phyloP scores from a whole-genome alignment of 176 grass and related monocot genomes.

The Cenchrus purpureus region DNA sequence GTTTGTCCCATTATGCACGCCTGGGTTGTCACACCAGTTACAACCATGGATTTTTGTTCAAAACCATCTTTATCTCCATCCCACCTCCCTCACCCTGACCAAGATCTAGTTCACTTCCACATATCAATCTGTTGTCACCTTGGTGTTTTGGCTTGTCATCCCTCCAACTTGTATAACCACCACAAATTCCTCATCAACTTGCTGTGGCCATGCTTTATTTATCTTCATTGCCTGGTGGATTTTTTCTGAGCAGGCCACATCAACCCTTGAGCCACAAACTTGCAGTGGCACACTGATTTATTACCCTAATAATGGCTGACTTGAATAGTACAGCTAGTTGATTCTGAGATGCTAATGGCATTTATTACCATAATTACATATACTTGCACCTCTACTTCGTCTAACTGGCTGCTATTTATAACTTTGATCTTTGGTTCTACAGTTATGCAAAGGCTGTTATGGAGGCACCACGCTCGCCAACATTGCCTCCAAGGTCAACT shows the following conservation, averaged over 20 bases:
- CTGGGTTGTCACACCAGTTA: not conserved
- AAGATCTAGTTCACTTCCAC: too few relatives aligned
- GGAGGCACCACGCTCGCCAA: conserved; percentile 1
- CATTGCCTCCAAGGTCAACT: conserved; percentile 44
- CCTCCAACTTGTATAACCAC: too few relatives aligned
- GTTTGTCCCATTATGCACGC: not conserved
- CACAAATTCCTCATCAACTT: too few relatives aligned
- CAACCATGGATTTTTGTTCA: too few relatives aligned
- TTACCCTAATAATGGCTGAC: not conserved
- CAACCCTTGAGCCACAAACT: not conserved
- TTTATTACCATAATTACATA: not conserved
- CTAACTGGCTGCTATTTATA: conserved; percentile 5
- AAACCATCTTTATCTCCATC: too few relatives aligned
- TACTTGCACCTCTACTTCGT: not conserved
- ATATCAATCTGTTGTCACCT: too few relatives aligned
- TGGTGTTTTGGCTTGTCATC: too few relatives aligned
- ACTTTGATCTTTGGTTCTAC: conserved; percentile 25
- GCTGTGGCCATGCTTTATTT: not conserved
- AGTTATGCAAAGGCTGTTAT: conserved; percentile 47
- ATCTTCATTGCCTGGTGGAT: not conserved
- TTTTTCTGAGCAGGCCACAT: not conserved
- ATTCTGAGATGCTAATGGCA: not conserved
- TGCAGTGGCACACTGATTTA: not conserved
- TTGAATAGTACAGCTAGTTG: conserved; percentile 2
- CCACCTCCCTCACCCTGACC: too few relatives aligned